Conservation (phyloP, 768 basidiomycete species). For the Pulveroboletus sp. region DNA sequence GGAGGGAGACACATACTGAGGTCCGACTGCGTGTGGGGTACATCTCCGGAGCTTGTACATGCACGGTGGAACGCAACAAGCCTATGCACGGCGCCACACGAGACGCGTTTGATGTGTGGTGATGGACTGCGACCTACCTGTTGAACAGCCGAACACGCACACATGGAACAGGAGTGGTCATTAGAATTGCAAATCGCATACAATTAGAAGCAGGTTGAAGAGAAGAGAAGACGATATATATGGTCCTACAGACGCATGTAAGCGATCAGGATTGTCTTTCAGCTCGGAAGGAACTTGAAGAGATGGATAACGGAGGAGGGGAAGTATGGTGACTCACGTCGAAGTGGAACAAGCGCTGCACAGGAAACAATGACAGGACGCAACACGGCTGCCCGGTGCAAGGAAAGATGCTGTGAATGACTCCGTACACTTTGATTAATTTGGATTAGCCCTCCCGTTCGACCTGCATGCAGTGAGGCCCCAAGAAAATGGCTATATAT, state of each 20-base stretch:
- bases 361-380: neutral
- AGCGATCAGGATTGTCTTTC: conserved; percentile 11
- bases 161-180: conserved; percentile 3
- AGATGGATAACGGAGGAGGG: conserved; percentile 7
- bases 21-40: conserved; percentile 16
- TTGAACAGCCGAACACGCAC: conserved; percentile 5
- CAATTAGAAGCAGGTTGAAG: conserved; percentile 1
- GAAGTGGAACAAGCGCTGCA: conserved; percentile 5
- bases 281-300: conserved; percentile 23
- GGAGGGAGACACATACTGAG: neutral
- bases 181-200: conserved; percentile 18
- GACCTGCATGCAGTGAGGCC: neutral
- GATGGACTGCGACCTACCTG: neutral
- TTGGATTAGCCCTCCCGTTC: neutral
- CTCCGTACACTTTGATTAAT: neutral
- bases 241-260: conserved; percentile 6
- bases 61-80: neutral
- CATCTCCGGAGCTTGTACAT: conserved; percentile 6
- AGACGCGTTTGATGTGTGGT: neutral
- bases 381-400: conserved; percentile 1
- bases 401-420: neutral
- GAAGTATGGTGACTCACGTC: conserved; percentile 14
- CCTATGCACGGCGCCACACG: neutral
- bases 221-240: conserved; percentile 2
- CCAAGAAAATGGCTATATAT: neutral